Percentiles rank a stretch among this genome's conserved stretches.
Conservation (phyloP, 306 rosid genomes). For the Leucaena leucocephala region DNA sequence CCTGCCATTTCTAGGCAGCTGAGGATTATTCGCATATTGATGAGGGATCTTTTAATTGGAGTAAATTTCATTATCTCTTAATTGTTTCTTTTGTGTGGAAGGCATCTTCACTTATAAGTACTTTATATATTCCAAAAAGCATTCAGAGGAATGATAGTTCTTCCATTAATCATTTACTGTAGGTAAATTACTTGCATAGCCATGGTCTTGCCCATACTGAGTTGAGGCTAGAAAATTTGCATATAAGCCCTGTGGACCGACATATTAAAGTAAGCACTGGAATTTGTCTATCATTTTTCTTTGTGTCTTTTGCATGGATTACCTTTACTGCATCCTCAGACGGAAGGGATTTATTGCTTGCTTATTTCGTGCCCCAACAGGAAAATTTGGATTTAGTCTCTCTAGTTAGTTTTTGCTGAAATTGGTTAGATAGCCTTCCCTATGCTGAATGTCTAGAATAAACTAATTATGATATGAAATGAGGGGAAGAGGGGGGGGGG, state of each 20-base stretch:
- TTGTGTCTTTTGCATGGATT: slow-evolving; percentile 17
- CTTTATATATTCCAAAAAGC: slow-evolving; percentile 6
- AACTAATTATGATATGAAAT: slow-evolving; percentile 18
- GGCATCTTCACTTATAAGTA: slow-evolving; percentile 15
- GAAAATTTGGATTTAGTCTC: slow-evolving; percentile 15
- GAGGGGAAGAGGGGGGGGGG: background rate
- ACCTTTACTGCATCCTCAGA: slow-evolving; percentile 30
- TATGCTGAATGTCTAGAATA: slow-evolving; percentile 15
- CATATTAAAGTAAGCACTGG: slow-evolving; percentile 85
- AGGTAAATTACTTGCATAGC: slow-evolving; percentile 98
- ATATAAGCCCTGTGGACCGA: slow-evolving; percentile 94
- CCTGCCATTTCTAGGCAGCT: slow-evolving; percentile 87
- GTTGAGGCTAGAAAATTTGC: slow-evolving; percentile 90
- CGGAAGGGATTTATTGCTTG: slow-evolving; percentile 17
- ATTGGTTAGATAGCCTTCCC: slow-evolving; percentile 12
- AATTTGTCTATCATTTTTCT: slow-evolving; percentile 18
- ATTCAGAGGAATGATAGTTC: slow-evolving; percentile 30
- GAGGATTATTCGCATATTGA: slow-evolving; percentile 77
- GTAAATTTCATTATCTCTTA: slow-evolving; percentile 45
- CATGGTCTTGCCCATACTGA: slow-evolving; percentile 99
- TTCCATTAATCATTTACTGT: slow-evolving; percentile 36
- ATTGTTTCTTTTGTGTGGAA: slow-evolving; percentile 17
- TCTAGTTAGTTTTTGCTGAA: slow-evolving; percentile 9
- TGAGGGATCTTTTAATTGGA: slow-evolving; percentile 99
- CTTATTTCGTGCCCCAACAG: slow-evolving; percentile 16